Percentiles rank a stretch among this genome's conserved stretches.
phyloP scores from a whole-genome alignment of 2,329 filamentous ascomycete genomes.

The Aureobasidium musti region DNA sequence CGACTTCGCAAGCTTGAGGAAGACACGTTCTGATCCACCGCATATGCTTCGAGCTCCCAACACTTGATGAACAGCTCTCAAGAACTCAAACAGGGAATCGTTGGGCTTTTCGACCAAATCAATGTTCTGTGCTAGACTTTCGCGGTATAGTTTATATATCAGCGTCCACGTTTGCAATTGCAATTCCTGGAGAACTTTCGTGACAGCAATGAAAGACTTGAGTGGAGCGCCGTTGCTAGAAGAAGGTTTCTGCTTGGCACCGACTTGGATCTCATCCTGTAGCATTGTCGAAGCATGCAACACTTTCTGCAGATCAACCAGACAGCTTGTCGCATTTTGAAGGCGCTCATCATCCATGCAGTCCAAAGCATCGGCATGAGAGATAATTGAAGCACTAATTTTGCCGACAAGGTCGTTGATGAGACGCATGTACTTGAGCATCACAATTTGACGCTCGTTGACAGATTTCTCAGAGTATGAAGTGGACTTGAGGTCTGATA shows the following conservation, averaged over 20 bases:
- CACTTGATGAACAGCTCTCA: conserved; percentile 80
- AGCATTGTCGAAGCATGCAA: conserved; percentile 78
- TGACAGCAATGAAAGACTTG: conserved; percentile 36
- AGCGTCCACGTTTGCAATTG: conserved; percentile 86
- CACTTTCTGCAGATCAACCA: conserved; percentile 71
- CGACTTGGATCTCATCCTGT: conserved; percentile 82
- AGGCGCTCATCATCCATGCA: conserved; percentile 81
- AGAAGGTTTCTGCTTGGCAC: conserved; percentile 65
- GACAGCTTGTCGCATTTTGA: conserved; percentile 67
- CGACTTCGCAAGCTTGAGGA: conserved; percentile 83
- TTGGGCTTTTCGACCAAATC: conserved; percentile 63
- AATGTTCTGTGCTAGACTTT: conserved; percentile 68
- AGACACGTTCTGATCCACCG: conserved; percentile 80
- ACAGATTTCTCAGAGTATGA: conserved; percentile 58
- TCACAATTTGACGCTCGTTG: conserved; percentile 66
- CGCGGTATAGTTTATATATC: conserved; percentile 76
- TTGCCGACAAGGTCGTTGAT: conserved; percentile 75
- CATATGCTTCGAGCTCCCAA: conserved; percentile 83
- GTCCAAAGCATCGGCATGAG: conserved; percentile 72
- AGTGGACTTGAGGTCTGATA: conserved; percentile 66
- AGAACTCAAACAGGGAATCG: conserved; percentile 74
- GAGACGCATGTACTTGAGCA: conserved; percentile 76
- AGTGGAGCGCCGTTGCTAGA: conserved; percentile 50
- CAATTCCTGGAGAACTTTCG: conserved; percentile 70
- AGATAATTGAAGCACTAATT: conserved; percentile 63